Evolutionary conservation across 2,329 filamentous ascomycete species (phyloP).

Genomic region (Berkeleyomyces rouxiae): DNA sequence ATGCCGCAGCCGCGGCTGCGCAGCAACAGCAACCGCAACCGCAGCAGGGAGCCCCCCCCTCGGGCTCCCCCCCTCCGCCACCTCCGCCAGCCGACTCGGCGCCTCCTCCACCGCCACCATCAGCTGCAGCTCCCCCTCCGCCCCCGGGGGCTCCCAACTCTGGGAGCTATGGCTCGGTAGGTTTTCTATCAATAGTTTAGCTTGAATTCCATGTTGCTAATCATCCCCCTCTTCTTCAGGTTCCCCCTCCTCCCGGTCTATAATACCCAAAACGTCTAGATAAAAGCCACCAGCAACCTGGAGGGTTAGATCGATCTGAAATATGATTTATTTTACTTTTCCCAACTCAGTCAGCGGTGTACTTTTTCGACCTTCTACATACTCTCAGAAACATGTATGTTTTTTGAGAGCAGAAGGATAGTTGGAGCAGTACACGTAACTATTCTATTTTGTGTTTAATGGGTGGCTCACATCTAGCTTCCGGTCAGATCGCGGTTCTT

Average conservation of each 20-base stretch:
- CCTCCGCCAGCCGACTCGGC: constrained; percentile 38
- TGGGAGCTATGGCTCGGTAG: constrained; percentile 46
- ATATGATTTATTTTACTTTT: not conserved
- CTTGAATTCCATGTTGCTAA: not conserved
- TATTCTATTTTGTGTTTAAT: constrained; percentile 1
- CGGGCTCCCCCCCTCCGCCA: constrained; percentile 45
- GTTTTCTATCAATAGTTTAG: not conserved
- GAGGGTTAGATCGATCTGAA: not conserved
- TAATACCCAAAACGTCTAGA: not conserved
- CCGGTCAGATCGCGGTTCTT: not conserved
- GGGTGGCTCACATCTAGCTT: not conserved
- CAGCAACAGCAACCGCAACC: constrained; percentile 33
- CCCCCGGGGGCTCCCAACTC: constrained; percentile 32
- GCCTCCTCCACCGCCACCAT: constrained; percentile 33
- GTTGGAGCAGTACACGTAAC: not conserved
- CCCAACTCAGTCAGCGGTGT: not conserved
- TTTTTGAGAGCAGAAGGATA: not conserved
- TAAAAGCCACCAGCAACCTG: not conserved
- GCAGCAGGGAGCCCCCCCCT: constrained; percentile 26
- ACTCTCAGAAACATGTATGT: not conserved
- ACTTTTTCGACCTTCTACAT: not conserved
- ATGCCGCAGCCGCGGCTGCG: constrained; percentile 30
- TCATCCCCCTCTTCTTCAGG: not conserved
- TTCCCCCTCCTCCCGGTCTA: constrained; percentile 7
- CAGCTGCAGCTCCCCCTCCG: constrained; percentile 28